A percentile compares a stretch with the other conserved stretches of the same genome.
Evolutionary conservation across 1,284 basidiomycete genomes (phyloP).

Genomic region (Leccinum pachyderme): DNA sequence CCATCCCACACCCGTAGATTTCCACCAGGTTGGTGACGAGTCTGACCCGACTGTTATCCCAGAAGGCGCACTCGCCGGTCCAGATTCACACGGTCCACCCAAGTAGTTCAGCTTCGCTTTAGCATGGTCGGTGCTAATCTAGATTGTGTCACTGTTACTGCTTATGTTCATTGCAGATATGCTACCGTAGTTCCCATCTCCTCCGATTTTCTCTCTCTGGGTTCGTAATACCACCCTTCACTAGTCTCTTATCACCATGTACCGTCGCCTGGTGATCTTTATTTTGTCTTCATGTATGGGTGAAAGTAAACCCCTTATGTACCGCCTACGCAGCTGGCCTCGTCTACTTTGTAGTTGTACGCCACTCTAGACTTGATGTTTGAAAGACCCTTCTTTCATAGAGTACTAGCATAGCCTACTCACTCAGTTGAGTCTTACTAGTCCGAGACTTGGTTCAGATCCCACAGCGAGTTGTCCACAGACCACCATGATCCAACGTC

Average conservation of each 20-base stretch:
- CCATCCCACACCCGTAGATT: conserved; percentile 45
- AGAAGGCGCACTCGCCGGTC: conserved; percentile 65
- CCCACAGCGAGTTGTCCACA: background rate
- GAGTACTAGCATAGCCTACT: background rate
- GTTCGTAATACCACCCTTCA: conserved; percentile 18
- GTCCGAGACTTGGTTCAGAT: background rate
- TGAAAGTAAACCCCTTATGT: conserved; percentile 14
- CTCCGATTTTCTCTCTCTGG: conserved; percentile 5
- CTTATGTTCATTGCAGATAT: conserved; percentile 8
- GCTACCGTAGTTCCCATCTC: conserved; percentile 12
- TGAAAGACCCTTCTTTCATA: conserved; percentile 1
- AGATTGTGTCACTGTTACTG: background rate
- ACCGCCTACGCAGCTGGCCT: conserved; percentile 12
- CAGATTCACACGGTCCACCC: conserved; percentile 35
- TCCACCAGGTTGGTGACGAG: conserved; percentile 72
- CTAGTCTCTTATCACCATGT: conserved; percentile 3
- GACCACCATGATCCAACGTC: conserved; percentile 8
- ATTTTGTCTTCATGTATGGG: conserved; percentile 7
- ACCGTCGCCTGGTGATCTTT: conserved; percentile 9
- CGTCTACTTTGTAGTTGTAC: background rate
- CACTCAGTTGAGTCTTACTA: background rate
- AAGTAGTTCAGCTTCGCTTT: conserved; percentile 2
- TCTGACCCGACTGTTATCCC: conserved; percentile 45
- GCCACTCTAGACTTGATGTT: conserved; percentile 17
- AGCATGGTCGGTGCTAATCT: conserved; percentile 15